Evolutionary conservation across 139 green algal species (phyloP).

Genomic region (Coelastrella sp.): DNA sequence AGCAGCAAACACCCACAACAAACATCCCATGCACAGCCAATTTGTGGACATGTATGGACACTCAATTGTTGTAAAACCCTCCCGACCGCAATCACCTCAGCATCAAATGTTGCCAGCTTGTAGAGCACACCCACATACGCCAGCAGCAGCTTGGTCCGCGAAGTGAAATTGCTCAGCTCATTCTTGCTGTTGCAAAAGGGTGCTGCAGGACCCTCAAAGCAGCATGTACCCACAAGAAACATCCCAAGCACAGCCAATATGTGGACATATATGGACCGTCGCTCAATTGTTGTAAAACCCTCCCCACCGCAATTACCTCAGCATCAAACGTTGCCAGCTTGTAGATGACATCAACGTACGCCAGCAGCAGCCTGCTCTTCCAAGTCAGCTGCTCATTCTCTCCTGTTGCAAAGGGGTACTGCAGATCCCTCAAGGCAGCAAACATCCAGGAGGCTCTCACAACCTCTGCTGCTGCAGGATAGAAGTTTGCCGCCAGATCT

Average conservation of each 20-base stretch:
- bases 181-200: too few relatives aligned
- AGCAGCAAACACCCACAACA: too few relatives aligned
- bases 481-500: not conserved
- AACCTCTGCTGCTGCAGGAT: slow-evolving; percentile 11
- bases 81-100: too few relatives aligned
- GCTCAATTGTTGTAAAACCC: not conserved
- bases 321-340: not conserved
- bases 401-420: not conserved
- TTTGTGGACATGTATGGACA: not conserved
- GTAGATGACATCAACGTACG: not conserved
- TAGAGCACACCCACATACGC: not conserved
- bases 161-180: too few relatives aligned
- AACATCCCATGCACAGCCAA: not conserved
- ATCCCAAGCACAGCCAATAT: not conserved
- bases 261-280: not conserved
- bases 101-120: slow-evolving; percentile 6
- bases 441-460: not conserved
- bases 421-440: not conserved
- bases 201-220: too few relatives aligned
- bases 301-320: not conserved
- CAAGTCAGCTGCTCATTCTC: not conserved
- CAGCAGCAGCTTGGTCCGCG: not conserved
- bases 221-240: too few relatives aligned
- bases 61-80: too few relatives aligned
- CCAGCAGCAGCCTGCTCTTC: not conserved